These are phyloP conservation scores for Rhizopogon vulgaris DNA, from an alignment of 768 basidiomycete genomes.

Conservation along the genomic window DNA sequence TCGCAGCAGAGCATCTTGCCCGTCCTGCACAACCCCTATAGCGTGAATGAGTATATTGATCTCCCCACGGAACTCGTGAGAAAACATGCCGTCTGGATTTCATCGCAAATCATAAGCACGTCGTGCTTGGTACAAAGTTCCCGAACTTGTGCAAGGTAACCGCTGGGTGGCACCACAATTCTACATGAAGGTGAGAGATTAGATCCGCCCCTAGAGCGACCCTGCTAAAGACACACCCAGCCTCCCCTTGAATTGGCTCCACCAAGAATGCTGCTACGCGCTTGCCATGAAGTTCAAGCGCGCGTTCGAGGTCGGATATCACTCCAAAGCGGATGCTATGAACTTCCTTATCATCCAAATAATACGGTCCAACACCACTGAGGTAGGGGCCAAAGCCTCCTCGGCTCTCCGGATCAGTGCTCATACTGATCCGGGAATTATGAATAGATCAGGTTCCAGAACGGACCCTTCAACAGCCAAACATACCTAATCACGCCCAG, in stretches of 20 bases:
- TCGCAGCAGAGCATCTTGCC: constrained; percentile 92
- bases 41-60: constrained; percentile 2
- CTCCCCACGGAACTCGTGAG: neutral
- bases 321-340: constrained; percentile 78
- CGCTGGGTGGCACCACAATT: constrained; percentile 85
- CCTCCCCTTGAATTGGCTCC: constrained; percentile 99
- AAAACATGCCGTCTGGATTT: constrained; percentile 80
- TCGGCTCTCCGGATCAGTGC: constrained; percentile 88
- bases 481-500: constrained; percentile 76
- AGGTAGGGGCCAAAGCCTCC: constrained; percentile 90
- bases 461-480: neutral
- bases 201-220: neutral
- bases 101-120: constrained; percentile 94
- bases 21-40: constrained; percentile 81
- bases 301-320: constrained; percentile 74
- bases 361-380: constrained; percentile 76
- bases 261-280: constrained; percentile 90
- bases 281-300: constrained; percentile 73
- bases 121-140: constrained; percentile 89
- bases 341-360: constrained; percentile 38
- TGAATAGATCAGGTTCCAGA: constrained; percentile 6
- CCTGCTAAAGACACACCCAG: constrained; percentile 56
- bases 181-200: constrained; percentile 31
- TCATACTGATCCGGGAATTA: constrained; percentile 54
- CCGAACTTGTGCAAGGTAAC: constrained; percentile 75